phyloP scores from a whole-genome alignment of 768 basidiomycete genomes.

The Chalciporus sphaerocephalus region DNA sequence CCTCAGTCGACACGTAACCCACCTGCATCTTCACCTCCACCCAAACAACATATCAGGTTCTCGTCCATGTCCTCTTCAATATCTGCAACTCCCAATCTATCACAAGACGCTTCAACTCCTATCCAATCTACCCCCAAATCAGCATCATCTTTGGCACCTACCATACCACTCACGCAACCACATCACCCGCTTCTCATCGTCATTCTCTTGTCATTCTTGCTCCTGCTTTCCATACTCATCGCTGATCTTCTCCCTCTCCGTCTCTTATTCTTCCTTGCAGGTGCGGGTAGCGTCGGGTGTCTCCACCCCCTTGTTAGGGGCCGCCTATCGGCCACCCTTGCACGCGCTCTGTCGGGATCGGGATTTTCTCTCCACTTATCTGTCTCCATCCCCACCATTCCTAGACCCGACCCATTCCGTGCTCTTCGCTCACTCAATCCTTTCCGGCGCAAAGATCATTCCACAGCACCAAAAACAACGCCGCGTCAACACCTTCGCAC shows the following conservation, averaged over 20 bases:
- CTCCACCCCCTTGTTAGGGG: not conserved
- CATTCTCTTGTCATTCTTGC: constrained; percentile 41
- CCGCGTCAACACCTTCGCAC: not conserved
- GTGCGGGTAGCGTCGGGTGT: constrained; percentile 11
- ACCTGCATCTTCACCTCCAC: constrained; percentile 47
- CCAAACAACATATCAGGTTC: constrained; percentile 39
- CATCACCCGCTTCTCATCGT: constrained; percentile 34
- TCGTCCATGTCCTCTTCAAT: constrained; percentile 13
- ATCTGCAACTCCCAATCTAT: not conserved
- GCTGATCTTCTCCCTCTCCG: constrained; percentile 44
- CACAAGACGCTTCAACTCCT: constrained; percentile 20
- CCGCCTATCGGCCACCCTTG: not conserved
- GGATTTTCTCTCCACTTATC: constrained; percentile 17
- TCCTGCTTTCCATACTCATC: constrained; percentile 40
- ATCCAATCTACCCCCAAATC: not conserved
- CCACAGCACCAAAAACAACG: not conserved
- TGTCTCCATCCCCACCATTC: constrained; percentile 6
- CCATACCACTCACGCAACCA: not conserved
- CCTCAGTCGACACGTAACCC: constrained; percentile 45
- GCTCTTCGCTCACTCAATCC: not conserved
- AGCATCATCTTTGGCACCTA: no score
- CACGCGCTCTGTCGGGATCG: constrained; percentile 9
- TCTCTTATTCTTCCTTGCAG: constrained; percentile 36
- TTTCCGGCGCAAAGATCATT: not conserved
- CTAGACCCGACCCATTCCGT: not conserved